phyloP scores from a whole-genome alignment of 75 land plant genomes.

The Cryptomeria japonica region DNA sequence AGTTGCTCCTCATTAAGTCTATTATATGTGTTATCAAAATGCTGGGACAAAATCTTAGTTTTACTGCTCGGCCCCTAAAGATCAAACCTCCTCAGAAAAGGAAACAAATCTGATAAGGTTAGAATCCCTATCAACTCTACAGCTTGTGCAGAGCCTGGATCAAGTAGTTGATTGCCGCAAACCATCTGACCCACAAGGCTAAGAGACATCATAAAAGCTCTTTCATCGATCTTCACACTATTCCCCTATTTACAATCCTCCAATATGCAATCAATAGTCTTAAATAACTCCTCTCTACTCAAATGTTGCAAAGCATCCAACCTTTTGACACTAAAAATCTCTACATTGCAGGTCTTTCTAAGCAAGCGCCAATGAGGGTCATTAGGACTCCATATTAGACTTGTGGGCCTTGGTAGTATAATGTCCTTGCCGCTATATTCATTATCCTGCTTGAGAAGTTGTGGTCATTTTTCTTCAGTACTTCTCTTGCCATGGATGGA shows the following conservation, averaged over 20 bases:
- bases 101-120: no score
- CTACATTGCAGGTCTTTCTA: not conserved
- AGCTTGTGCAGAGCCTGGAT: no score
- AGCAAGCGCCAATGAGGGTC: conserved; percentile 10
- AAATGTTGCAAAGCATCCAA: conserved; percentile 1
- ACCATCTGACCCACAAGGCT: not conserved
- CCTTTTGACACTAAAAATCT: conserved; percentile 10
- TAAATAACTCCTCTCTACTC: conserved; percentile 4
- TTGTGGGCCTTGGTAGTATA: not conserved
- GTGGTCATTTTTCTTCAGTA: not conserved
- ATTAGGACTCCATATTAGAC: not conserved
- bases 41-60: no score
- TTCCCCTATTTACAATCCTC: not conserved
- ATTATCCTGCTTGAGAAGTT: not conserved
- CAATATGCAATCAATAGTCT: not conserved
- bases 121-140: no score
- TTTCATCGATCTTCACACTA: not conserved
- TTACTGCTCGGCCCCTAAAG: no score
- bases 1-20: no score
- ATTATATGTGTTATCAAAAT: no score
- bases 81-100: no score
- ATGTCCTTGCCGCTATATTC: not conserved
- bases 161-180: not conserved
- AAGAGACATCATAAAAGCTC: not conserved
- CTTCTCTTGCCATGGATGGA: not conserved